A percentile compares a stretch with the other conserved stretches of the same genome.
These are phyloP conservation scores for Aspergillus indologenus DNA, from an alignment of 495 filamentous ascomycete species.

Conservation along the genomic window DNA sequence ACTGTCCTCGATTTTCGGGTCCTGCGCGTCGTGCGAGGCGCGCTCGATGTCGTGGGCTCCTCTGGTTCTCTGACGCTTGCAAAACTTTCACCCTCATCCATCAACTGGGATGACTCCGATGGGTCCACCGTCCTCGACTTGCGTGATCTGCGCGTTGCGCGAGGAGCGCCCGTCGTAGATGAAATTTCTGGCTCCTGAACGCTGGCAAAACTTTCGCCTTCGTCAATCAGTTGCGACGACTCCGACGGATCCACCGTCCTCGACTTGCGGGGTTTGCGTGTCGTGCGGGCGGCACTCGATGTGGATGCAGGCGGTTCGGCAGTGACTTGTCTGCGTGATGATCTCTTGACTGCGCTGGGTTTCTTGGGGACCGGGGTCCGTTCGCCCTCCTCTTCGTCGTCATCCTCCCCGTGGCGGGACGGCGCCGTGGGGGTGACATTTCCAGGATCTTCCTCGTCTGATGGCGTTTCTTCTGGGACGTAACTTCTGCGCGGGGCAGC, in stretches of 20 bases:
- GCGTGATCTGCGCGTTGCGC: conserved; percentile 9
- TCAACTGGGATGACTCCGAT: too few species aligned
- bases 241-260: neutral
- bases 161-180: too few species aligned
- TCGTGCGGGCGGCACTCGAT: conserved; percentile 37
- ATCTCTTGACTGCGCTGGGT: conserved; percentile 41
- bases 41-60: conserved; percentile 29
- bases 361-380: conserved; percentile 69
- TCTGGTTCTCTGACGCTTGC: neutral
- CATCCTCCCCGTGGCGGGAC: conserved; percentile 40
- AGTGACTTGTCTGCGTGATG: conserved; percentile 54
- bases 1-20: conserved; percentile 27
- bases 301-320: conserved; percentile 45
- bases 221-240: neutral
- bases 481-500: conserved; percentile 65
- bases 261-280: conserved; percentile 36
- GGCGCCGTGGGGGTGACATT: conserved; percentile 47
- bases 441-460: conserved; percentile 63
- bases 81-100: too few species aligned
- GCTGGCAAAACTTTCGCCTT: neutral
- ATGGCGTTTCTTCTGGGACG: conserved; percentile 65
- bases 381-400: conserved; percentile 63
- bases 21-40: conserved; percentile 32
- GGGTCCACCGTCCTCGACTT: too few species aligned
- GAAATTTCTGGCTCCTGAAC: too few species aligned